Conservation (phyloP, 192 early-diverging fungal species). For the Backusella macrospora region DNA sequence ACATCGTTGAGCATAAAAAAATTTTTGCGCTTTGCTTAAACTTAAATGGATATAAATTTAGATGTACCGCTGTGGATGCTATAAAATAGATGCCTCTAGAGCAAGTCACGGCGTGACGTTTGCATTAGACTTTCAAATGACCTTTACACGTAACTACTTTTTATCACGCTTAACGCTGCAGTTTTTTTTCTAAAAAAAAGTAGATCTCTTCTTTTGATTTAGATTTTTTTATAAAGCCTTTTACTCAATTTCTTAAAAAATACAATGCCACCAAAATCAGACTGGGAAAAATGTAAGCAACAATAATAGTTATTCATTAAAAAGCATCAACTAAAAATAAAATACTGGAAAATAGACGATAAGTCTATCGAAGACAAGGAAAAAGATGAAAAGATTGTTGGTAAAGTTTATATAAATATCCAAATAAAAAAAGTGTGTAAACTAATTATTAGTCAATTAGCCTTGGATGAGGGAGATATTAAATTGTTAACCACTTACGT, state of each 20-base stretch:
- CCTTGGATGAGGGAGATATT: conserved; percentile 91
- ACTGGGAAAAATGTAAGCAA: conserved; percentile 97
- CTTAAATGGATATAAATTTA: too few relatives aligned
- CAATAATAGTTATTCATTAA: too few relatives aligned
- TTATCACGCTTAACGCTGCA: too few relatives aligned
- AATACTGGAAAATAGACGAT: conserved; percentile 60
- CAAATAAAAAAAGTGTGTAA: neutral
- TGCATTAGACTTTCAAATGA: too few relatives aligned
- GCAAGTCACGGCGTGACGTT: too few relatives aligned
- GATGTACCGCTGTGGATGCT: too few relatives aligned
- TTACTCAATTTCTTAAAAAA: neutral
- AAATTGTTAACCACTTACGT: conserved; percentile 92
- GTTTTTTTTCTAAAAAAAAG: neutral
- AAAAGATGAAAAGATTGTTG: conserved; percentile 86
- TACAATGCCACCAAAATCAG: conserved; percentile 84
- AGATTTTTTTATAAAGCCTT: neutral
- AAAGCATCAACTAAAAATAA: neutral
- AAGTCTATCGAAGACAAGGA: conserved; percentile 72
- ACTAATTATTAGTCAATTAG: conserved; percentile 36
- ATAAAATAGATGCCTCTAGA: too few relatives aligned
- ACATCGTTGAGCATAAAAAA: too few relatives aligned
- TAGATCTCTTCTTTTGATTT: neutral
- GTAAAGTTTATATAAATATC: conserved; percentile 36
- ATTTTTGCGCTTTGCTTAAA: too few relatives aligned
- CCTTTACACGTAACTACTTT: too few relatives aligned